A percentile compares a stretch with the other conserved stretches of the same genome.
These are phyloP conservation scores for Tolypocladium pustulatum DNA, from an alignment of 2,329 filamentous ascomycete species.

Conservation along the genomic window DNA sequence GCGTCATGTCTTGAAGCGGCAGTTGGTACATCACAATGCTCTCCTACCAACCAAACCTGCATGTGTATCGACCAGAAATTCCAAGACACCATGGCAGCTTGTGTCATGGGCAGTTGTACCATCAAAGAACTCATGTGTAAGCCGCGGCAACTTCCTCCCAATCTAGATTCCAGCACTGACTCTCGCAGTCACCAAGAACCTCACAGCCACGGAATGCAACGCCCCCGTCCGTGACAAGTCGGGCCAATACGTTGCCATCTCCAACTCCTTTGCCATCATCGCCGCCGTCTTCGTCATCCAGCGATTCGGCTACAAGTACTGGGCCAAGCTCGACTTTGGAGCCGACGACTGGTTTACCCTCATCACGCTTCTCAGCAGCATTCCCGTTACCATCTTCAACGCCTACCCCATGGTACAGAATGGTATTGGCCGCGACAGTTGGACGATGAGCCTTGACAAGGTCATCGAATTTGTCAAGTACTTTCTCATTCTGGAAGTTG, in stretches of 20 bases:
- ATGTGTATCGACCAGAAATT: constrained; percentile 18
- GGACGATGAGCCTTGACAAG: constrained; percentile 29
- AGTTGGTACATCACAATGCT: constrained; percentile 15
- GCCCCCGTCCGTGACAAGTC: constrained; percentile 19
- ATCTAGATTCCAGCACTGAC: background rate
- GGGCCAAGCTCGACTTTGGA: constrained; percentile 20
- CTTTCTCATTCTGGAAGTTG: constrained; percentile 30
- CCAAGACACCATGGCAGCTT: constrained; percentile 13
- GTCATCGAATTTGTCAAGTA: constrained; percentile 32
- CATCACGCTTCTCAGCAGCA: constrained; percentile 13
- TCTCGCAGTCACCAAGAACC: constrained; percentile 13
- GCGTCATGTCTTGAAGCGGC: constrained; percentile 13
- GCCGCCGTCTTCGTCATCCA: constrained; percentile 30
- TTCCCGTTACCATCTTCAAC: constrained; percentile 21
- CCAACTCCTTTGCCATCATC: constrained; percentile 21
- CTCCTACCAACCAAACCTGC: constrained; percentile 16
- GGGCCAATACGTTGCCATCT: constrained; percentile 21
- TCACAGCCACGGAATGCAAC: constrained; percentile 9
- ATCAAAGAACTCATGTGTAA: constrained; percentile 19
- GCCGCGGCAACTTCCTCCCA: constrained; percentile 2
- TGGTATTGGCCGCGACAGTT: constrained; percentile 40
- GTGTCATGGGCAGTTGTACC: constrained; percentile 16
- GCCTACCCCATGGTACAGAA: constrained; percentile 19
- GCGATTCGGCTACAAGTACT: constrained; percentile 28
- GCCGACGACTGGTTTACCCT: constrained; percentile 28